Percentiles rank a stretch among this genome's conserved stretches.
Conservation (phyloP, 306 rosid species). For the Rosa persica region DNA sequence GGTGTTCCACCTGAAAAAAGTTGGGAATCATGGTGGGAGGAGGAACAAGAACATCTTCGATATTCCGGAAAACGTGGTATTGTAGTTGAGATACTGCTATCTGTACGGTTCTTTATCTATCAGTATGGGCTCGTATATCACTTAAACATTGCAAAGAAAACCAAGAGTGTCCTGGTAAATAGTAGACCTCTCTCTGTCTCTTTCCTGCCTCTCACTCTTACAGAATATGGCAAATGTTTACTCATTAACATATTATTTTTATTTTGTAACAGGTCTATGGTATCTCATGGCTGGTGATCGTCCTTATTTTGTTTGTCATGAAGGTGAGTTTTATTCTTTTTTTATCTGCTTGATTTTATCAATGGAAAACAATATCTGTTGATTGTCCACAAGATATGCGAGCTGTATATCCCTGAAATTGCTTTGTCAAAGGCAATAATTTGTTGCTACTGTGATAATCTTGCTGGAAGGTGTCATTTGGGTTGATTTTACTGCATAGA, state of each 20-base stretch:
- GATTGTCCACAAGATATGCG: neutral
- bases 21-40: conserved; percentile 99
- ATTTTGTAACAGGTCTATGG: conserved; percentile 77
- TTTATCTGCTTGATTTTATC: conserved; percentile 9
- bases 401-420: neutral
- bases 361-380: neutral
- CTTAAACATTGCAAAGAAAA: conserved; percentile 52
- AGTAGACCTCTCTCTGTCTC: neutral
- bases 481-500: neutral
- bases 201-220: neutral
- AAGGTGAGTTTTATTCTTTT: conserved; percentile 57
- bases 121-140: conserved; percentile 97
- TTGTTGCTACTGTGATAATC: neutral
- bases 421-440: neutral
- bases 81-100: conserved; percentile 67
- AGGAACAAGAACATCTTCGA: conserved; percentile 91
- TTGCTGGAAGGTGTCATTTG: neutral
- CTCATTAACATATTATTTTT: conserved; percentile 6
- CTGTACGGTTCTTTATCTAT: conserved; percentile 89
- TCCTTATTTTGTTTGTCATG: conserved; percentile 78
- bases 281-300: conserved; percentile 90
- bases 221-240: neutral
- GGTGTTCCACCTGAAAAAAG: conserved; percentile 94
- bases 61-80: conserved; percentile 88
- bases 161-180: conserved; percentile 70